Evolutionary conservation across 2,329 filamentous ascomycete species (phyloP).

Genomic region (Xylaria polymorpha): DNA sequence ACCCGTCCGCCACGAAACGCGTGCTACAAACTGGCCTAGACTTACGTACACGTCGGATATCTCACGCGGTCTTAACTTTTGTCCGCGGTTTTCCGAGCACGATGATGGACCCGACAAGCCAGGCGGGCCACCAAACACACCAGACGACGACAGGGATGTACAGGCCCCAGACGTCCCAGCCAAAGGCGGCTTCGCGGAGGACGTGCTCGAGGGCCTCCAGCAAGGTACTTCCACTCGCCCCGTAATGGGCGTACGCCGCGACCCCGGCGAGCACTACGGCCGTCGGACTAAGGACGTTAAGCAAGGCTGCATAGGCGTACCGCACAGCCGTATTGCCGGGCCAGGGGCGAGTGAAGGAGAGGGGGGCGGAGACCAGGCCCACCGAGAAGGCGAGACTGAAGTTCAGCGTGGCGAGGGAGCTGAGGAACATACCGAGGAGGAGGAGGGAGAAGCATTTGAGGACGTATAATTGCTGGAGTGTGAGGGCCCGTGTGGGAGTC

Average conservation of each 20-base stretch:
- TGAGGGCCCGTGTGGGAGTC: conserved; percentile 56
- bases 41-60: background rate
- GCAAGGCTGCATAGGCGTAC: conserved; percentile 59
- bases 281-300: conserved; percentile 72
- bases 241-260: conserved; percentile 55
- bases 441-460: conserved; percentile 94
- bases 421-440: conserved; percentile 89
- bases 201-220: conserved; percentile 62
- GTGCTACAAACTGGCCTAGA: background rate
- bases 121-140: conserved; percentile 96
- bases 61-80: conserved; percentile 38
- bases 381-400: conserved; percentile 90
- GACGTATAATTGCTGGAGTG: conserved; percentile 77
- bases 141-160: conserved; percentile 92
- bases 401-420: conserved; percentile 92
- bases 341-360: conserved; percentile 76
- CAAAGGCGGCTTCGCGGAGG: conserved; percentile 80
- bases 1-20: background rate
- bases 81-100: conserved; percentile 57
- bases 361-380: conserved; percentile 79
- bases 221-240: conserved; percentile 10
- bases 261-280: conserved; percentile 62
- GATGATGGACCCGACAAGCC: conserved; percentile 74
- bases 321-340: conserved; percentile 54
- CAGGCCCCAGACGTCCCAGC: conserved; percentile 89